phyloP scores from a whole-genome alignment of 139 green algal genomes.

The Yamagishiella unicocca region DNA sequence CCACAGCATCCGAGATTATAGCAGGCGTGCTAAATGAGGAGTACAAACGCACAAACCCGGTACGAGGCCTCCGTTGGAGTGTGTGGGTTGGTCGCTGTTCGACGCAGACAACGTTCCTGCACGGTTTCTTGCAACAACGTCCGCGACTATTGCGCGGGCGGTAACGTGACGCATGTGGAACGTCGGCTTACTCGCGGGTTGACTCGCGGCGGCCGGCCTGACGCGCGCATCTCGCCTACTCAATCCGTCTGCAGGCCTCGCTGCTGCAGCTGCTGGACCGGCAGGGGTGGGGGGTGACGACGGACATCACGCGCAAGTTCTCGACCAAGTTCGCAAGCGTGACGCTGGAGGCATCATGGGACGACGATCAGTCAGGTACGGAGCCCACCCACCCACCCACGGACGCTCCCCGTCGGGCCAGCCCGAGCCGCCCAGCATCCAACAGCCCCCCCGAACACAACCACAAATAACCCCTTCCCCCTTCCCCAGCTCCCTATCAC shows the following conservation, averaged over 20 bases:
- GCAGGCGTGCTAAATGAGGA: conserved; percentile 32
- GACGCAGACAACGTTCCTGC: background rate
- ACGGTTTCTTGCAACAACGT: too few species aligned
- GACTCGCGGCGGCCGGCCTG: too few species aligned
- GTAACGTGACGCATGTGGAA: too few species aligned
- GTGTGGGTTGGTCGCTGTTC: background rate
- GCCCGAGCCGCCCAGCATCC: too few species aligned
- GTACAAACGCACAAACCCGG: background rate
- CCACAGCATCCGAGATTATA: conserved; percentile 13
- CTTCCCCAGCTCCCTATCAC: too few species aligned
- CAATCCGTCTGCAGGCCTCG: background rate
- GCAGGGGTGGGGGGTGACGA: conserved; percentile 13
- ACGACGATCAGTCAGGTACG: conserved; percentile 20
- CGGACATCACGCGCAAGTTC: conserved; percentile 1
- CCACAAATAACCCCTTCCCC: too few species aligned
- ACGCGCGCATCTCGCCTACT: too few species aligned
- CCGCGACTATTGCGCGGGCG: too few species aligned
- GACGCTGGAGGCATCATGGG: conserved; percentile 25
- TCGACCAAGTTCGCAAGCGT: conserved; percentile 19
- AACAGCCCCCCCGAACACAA: too few species aligned
- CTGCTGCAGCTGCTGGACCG: conserved; percentile 28
- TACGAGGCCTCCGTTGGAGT: background rate
- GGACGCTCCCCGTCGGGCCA: too few species aligned
- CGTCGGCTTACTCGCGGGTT: too few species aligned
- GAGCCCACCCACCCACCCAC: too few species aligned